Evolutionary conservation across 164 flowering plant species (phyloP).

Genomic region (Sedum album): DNA sequence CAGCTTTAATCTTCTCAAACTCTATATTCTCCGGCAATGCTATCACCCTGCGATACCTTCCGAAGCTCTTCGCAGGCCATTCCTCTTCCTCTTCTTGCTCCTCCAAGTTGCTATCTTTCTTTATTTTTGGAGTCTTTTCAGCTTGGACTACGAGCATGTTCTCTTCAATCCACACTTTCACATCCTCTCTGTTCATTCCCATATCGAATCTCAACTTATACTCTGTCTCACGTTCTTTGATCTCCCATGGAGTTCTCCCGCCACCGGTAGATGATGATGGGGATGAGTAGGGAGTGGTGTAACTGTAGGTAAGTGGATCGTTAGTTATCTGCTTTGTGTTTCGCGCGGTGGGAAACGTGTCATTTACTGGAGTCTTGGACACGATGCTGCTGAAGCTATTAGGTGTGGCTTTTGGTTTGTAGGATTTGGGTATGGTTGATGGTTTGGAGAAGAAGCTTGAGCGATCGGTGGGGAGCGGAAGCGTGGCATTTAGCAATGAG

Average conservation of each 20-base stretch:
- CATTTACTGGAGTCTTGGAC: too few relatives aligned
- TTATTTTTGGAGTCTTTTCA: not conserved
- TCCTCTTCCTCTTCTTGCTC: slow-evolving; percentile 25
- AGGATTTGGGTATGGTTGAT: too few relatives aligned
- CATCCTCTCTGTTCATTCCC: slow-evolving; percentile 75
- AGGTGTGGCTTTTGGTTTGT: too few relatives aligned
- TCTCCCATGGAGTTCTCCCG: slow-evolving; percentile 88
- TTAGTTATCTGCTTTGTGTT: too few relatives aligned
- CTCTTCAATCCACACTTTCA: slow-evolving; percentile 75
- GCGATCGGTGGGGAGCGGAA: too few relatives aligned
- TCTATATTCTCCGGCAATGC: slow-evolving; percentile 71
- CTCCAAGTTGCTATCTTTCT: not conserved
- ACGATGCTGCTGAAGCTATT: too few relatives aligned
- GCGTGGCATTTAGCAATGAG: too few relatives aligned
- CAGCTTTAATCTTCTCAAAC: slow-evolving; percentile 13
- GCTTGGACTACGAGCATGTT: not conserved
- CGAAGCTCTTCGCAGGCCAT: slow-evolving; percentile 70
- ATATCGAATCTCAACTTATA: slow-evolving; percentile 76
- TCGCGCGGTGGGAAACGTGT: too few relatives aligned
- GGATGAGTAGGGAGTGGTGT: slow-evolving; percentile 10
- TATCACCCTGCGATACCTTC: slow-evolving; percentile 55
- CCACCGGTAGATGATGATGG: slow-evolving; percentile 16
- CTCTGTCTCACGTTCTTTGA: slow-evolving; percentile 50
- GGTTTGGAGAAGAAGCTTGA: too few relatives aligned
- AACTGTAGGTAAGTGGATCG: slow-evolving; percentile 35